phyloP scores from a whole-genome alignment of 176 grass and related monocot species.

The Thinopyrum elongatum region DNA sequence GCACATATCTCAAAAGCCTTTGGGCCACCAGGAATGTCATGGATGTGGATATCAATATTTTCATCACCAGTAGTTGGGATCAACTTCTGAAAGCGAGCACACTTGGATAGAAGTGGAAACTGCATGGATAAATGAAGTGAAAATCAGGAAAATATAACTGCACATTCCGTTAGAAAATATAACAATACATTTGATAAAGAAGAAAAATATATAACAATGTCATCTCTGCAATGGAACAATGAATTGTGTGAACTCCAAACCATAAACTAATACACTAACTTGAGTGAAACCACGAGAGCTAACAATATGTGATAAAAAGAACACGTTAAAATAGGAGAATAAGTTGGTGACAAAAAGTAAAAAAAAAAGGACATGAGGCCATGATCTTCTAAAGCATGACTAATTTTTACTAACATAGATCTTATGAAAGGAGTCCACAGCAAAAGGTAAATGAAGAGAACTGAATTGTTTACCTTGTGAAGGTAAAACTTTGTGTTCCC shows the following conservation, averaged over 20 bases:
- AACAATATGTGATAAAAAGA: too few relatives aligned
- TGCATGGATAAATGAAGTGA: slow-evolving; percentile 29
- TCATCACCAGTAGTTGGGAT: slow-evolving; percentile 59
- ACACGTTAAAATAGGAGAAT: neutral
- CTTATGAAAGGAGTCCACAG: neutral
- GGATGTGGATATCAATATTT: slow-evolving; percentile 66
- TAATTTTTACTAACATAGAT: neutral
- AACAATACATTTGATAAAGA: neutral
- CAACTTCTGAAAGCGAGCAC: slow-evolving; percentile 76
- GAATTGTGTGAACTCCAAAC: neutral
- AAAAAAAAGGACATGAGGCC: neutral
- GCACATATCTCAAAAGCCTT: slow-evolving; percentile 94
- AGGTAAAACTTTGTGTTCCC: slow-evolving; percentile 81
- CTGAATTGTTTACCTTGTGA: slow-evolving; percentile 73
- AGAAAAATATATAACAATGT: neutral
- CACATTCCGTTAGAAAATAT: neutral
- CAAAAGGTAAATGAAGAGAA: neutral
- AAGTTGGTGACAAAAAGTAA: slow-evolving; percentile 13
- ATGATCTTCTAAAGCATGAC: neutral
- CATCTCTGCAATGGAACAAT: neutral
- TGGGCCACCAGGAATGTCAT: slow-evolving; percentile 83
- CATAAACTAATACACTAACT: neutral
- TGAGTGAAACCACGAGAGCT: neutral
- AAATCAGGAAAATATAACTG: neutral
- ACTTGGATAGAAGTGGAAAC: slow-evolving; percentile 94